These are phyloP conservation scores for Schizonepeta tenuifolia DNA, from an alignment of 257 asterid genomes.

Conservation along the genomic window DNA sequence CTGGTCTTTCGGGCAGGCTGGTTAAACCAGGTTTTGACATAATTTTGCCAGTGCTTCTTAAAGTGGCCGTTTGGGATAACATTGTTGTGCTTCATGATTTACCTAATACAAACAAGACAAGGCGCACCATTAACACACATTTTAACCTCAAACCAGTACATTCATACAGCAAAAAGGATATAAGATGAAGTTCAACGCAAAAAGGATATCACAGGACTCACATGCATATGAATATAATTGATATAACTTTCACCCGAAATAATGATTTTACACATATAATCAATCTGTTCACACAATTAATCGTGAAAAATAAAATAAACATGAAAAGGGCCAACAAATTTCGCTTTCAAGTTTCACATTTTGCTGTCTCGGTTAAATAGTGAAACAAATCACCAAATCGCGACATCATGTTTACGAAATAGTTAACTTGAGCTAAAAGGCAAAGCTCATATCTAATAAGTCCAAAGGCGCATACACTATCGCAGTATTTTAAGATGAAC, in stretches of 20 bases:
- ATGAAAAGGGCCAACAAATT: background rate
- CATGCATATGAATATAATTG: background rate
- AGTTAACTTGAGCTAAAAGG: background rate
- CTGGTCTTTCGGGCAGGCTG: slow-evolving; percentile 81
- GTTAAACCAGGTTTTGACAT: slow-evolving; percentile 74
- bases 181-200: background rate
- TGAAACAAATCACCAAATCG: too few relatives aligned
- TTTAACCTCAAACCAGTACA: background rate
- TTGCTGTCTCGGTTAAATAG: background rate
- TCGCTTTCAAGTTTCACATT: too few relatives aligned
- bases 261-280: background rate
- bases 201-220: background rate
- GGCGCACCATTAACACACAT: background rate
- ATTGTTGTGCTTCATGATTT: slow-evolving; percentile 73
- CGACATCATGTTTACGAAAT: background rate
- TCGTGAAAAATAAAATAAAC: background rate
- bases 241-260: background rate
- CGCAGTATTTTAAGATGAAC: background rate
- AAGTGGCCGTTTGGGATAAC: slow-evolving; percentile 70
- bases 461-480: background rate
- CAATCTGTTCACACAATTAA: background rate
- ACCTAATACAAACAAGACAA: slow-evolving; percentile 36
- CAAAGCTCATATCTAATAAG: background rate
- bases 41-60: slow-evolving; percentile 78
- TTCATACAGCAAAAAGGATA: background rate